These are phyloP conservation scores for Russula earlei DNA, from an alignment of 768 basidiomycete genomes.

Conservation along the genomic window DNA sequence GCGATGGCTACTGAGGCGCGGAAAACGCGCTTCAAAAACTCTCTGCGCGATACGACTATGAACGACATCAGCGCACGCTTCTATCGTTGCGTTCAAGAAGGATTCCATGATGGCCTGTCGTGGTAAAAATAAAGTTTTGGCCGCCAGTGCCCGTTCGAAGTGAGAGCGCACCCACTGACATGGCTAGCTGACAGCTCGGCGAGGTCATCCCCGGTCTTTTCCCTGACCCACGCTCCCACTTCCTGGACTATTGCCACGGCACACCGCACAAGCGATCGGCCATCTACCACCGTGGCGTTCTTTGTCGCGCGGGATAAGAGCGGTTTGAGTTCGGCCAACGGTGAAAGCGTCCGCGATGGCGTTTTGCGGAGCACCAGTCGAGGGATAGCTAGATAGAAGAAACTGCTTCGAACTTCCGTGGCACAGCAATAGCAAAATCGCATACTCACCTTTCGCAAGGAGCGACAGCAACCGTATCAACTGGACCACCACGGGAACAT, in stretches of 20 bases:
- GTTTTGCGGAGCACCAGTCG: slow-evolving; percentile 18
- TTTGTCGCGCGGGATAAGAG: not conserved
- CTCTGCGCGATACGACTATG: slow-evolving; percentile 14
- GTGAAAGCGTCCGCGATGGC: slow-evolving; percentile 6
- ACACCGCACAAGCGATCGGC: slow-evolving; percentile 8
- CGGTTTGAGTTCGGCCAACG: slow-evolving; percentile 9
- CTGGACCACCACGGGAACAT: slow-evolving; percentile 14
- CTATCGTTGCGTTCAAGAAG: slow-evolving; percentile 14
- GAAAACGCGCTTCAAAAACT: slow-evolving; percentile 13
- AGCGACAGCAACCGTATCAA: slow-evolving; percentile 22
- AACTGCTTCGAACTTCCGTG: not conserved
- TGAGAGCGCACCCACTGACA: not conserved
- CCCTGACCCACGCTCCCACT: slow-evolving; percentile 5
- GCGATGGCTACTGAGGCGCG: slow-evolving; percentile 8
- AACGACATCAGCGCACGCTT: slow-evolving; percentile 14
- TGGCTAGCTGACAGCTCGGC: slow-evolving; percentile 6
- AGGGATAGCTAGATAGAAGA: slow-evolving; percentile 21
- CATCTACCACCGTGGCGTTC: slow-evolving; percentile 1
- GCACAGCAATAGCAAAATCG: not conserved
- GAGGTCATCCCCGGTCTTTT: not conserved
- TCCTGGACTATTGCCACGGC: slow-evolving; percentile 6
- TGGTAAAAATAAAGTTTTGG: not conserved
- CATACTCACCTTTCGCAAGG: slow-evolving; percentile 20
- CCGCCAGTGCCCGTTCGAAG: not conserved
- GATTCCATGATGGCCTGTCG: slow-evolving; percentile 13